Evolutionary conservation across 768 basidiomycete species (phyloP), one percentile per base, ranked within the genome.

Genomic region (Vishniacozyma victoriae): DNA sequence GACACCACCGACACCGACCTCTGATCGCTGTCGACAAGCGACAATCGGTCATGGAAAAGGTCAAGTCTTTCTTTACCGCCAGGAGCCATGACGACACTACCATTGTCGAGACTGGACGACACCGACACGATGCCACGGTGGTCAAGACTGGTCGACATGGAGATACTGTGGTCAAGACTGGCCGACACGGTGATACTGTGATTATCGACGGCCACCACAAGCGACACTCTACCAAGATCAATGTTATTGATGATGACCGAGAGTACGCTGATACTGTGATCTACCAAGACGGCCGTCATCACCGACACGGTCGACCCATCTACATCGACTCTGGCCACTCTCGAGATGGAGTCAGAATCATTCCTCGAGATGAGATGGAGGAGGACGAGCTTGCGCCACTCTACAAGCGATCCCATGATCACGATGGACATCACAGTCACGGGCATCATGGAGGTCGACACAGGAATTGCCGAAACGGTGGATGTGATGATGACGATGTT

Each of bases 261-360:
- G 35, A 48, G 11, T 31, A 37, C 35, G 37, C 25, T 35, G 44
- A 46, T 15, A 41, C 44, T 5, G 35, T 50, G 1, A 33, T 54
- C 12, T 43, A 54, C 29, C 45, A 44, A 27, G 7, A 18, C 29
- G 19, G 44, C 5, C 39, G 36, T 5, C 20, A 37, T 26, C 48
- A 50, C 16, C 26, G 42, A 2, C 49, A 38, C 36, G 52, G 52
- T 26, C 35, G 35, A 26, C 52, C 52, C 1, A 54, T 54, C 29
- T 54, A 49, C 39, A 49, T 54, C 39, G 42, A 41, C n/a, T 31
- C 44, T 40, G 52, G 52, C 13, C 47, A 31, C 22, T 43, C 36
- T 35, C 46, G 48, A 41, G 45, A 54, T 29, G 43, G 47, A 14
- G 41, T 54, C 14, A 33, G 41, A 31, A 38, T 54, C 40, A 36